These are phyloP conservation scores for Orbilia blumenaviensis DNA, from an alignment of 2,329 filamentous ascomycete species.

Conservation along the genomic window DNA sequence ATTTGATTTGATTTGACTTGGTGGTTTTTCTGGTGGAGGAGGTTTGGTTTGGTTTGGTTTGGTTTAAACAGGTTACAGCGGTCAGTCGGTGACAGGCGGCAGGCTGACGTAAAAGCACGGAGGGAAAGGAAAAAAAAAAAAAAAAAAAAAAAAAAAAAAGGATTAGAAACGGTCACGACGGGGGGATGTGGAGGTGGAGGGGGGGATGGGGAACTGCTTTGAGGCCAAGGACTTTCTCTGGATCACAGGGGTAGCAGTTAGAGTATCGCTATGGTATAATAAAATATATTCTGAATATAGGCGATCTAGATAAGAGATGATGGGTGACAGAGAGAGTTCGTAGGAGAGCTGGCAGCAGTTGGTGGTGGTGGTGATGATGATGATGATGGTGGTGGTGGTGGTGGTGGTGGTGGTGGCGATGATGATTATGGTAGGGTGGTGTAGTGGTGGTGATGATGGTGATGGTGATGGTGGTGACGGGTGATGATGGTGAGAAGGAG, in stretches of 20 bases:
- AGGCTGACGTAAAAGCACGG: slow-evolving; percentile 11
- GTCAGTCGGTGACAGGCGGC: neutral
- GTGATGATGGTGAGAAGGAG: neutral
- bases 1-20: neutral
- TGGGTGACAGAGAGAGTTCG: too few relatives aligned
- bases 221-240: too few relatives aligned
- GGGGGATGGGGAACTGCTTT: neutral
- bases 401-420: neutral
- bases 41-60: neutral
- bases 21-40: neutral
- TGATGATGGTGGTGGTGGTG: neutral
- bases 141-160: too few relatives aligned
- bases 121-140: neutral
- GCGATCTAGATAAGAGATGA: too few relatives aligned
- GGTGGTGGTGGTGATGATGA: neutral
- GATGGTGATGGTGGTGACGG: neutral
- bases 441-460: neutral
- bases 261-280: too few relatives aligned
- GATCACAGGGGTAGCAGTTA: too few relatives aligned
- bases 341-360: neutral
- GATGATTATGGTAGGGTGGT: slow-evolving; percentile 3
- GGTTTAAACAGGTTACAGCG: neutral
- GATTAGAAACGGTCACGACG: neutral
- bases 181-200: neutral
- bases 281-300: too few relatives aligned